These are phyloP conservation scores for Backusella liffmaniae DNA, from an alignment of 192 early-diverging fungal species.

Conservation along the genomic window DNA sequence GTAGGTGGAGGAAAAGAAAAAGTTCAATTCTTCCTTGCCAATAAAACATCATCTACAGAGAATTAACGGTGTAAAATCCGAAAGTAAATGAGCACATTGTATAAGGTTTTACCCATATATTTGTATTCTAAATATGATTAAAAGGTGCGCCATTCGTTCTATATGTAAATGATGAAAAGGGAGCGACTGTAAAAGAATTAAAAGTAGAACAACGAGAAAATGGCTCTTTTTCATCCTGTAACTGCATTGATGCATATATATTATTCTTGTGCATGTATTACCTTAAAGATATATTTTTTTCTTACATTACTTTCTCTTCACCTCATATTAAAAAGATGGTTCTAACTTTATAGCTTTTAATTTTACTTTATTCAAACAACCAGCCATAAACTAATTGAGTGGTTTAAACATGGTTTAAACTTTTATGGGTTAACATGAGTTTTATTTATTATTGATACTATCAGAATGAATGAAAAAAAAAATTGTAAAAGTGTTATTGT, in stretches of 20 bases:
- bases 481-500: too few species aligned
- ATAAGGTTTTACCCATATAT: too few species aligned
- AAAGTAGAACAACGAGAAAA: background rate
- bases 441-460: background rate
- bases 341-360: background rate
- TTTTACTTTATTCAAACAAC: background rate
- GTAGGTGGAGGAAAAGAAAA: background rate
- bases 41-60: too few species aligned
- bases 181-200: background rate
- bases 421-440: background rate
- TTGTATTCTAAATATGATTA: too few species aligned
- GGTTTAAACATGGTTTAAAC: background rate
- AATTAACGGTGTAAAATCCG: too few species aligned
- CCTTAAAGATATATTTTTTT: background rate
- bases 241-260: background rate
- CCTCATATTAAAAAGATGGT: background rate
- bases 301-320: background rate
- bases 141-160: too few species aligned
- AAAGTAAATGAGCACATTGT: too few species aligned
- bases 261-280: background rate
- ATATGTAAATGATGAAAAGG: too few species aligned
- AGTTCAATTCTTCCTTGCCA: too few species aligned
- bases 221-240: background rate
- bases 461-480: background rate
- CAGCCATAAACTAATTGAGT: background rate